Conservation (phyloP, 169 alveolate species). For the Plasmodium vinckei region DNA sequence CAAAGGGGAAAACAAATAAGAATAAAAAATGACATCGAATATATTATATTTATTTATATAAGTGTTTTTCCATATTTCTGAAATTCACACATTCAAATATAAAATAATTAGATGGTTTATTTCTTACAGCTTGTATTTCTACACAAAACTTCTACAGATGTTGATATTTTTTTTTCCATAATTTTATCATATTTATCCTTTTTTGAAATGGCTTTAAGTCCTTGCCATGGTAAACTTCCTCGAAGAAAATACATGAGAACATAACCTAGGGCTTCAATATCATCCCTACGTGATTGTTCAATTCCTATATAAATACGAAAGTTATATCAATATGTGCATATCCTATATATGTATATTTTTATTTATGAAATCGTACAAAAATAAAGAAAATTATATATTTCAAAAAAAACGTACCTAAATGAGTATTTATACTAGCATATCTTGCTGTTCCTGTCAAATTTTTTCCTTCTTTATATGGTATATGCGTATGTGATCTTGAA, state of each 20-base stretch:
- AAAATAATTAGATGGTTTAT: background rate
- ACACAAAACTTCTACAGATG: conserved; percentile 97
- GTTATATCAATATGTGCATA: background rate
- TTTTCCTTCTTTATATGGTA: conserved; percentile 97
- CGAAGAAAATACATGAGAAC: conserved; percentile 97
- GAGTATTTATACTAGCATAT: conserved; percentile 98
- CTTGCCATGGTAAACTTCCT: conserved; percentile 99
- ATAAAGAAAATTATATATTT: background rate
- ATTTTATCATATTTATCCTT: conserved; percentile 98
- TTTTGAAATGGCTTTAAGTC: conserved; percentile 94
- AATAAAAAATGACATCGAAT: background rate
- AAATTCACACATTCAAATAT: background rate
- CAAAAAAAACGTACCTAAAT: conserved; percentile 91
- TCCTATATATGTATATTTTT: background rate
- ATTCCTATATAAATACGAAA: conserved; percentile 77
- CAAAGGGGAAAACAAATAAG: conserved; percentile 27
- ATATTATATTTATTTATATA: background rate
- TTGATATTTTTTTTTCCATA: conserved; percentile 98
- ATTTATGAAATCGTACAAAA: background rate
- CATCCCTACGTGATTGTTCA: conserved; percentile 98
- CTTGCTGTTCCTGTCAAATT: conserved; percentile 99
- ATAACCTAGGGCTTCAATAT: conserved; percentile 98
- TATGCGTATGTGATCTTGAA: conserved; percentile 96
- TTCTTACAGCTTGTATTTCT: conserved; percentile 89
- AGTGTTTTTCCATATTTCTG: background rate